These are phyloP conservation scores for Kwoniella bestiolae DNA, from an alignment of 768 basidiomycete genomes.

Conservation along the genomic window DNA sequence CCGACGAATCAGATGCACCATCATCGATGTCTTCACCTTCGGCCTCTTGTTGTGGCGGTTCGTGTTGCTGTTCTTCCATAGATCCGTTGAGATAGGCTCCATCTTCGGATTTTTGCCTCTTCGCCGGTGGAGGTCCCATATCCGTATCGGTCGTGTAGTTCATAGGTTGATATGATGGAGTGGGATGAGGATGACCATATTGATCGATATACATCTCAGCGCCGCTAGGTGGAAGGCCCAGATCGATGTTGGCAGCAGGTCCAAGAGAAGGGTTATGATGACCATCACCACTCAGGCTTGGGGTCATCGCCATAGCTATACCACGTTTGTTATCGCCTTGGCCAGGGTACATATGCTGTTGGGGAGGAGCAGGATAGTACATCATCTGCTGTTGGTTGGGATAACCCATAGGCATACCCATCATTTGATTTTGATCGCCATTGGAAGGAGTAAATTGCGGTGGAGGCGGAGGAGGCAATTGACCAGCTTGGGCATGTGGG, in stretches of 20 bases:
- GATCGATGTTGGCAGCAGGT: slow-evolving; percentile 43
- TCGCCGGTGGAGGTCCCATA: slow-evolving; percentile 37
- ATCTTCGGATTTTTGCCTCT: slow-evolving; percentile 35
- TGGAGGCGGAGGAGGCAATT: slow-evolving; percentile 33
- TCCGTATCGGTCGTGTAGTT: slow-evolving; percentile 21
- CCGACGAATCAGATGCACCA: slow-evolving; percentile 37
- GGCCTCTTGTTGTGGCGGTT: slow-evolving; percentile 16
- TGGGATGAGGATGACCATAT: slow-evolving; percentile 48
- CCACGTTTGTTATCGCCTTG: slow-evolving; percentile 16
- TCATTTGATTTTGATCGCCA: slow-evolving; percentile 30
- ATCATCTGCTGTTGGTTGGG: slow-evolving; percentile 57
- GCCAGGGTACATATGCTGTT: slow-evolving; percentile 12
- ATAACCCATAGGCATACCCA: slow-evolving; percentile 38
- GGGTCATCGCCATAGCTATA: slow-evolving; percentile 30
- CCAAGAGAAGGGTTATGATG: slow-evolving; percentile 22
- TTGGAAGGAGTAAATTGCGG: slow-evolving; percentile 41
- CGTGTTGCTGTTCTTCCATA: slow-evolving; percentile 16
- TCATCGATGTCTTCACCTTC: slow-evolving; percentile 37
- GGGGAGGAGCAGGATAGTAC: slow-evolving; percentile 29
- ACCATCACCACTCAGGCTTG: slow-evolving; percentile 19
- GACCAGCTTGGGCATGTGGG: slow-evolving; percentile 11
- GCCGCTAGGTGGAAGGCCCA: slow-evolving; percentile 34
- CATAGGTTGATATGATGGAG: slow-evolving; percentile 17
- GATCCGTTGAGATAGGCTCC: slow-evolving; percentile 22
- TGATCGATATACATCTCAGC: slow-evolving; percentile 52